Percentiles rank a stretch among this genome's conserved stretches.
phyloP scores from a whole-genome alignment of 371 early-diverging fungal species.

The Mucor sp. region DNA sequence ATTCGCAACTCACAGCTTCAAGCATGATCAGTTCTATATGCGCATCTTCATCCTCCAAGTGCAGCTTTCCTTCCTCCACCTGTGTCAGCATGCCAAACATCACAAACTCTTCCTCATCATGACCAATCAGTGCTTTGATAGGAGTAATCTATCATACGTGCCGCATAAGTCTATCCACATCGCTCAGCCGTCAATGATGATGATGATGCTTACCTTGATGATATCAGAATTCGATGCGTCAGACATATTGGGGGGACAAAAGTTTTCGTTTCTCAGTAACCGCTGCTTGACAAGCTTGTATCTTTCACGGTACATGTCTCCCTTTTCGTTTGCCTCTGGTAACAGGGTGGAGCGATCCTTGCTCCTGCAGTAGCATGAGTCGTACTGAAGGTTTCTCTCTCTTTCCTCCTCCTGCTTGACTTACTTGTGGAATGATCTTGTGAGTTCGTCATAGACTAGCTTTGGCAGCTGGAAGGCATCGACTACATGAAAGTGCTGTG shows the following conservation, averaged over 20 bases:
- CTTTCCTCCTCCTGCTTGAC: no score
- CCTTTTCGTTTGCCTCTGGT: conserved; percentile 65
- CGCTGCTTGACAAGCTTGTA: conserved; percentile 79
- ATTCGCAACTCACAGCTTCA: conserved; percentile 32
- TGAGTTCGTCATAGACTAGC: conserved; percentile 64
- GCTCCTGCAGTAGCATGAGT: conserved; percentile 19
- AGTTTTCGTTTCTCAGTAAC: conserved; percentile 79
- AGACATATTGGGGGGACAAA: conserved; percentile 55
- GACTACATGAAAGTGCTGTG: conserved; percentile 70
- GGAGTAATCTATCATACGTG: conserved; percentile 67
- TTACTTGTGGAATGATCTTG: conserved; percentile 63
- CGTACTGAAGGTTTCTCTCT: no score
- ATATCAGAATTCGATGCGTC: not conserved
- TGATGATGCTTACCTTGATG: conserved; percentile 35
- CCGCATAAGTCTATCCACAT: not conserved
- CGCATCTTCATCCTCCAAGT: conserved; percentile 85
- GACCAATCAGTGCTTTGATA: conserved; percentile 81
- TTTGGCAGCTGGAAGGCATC: conserved; percentile 76
- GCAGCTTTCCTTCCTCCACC: conserved; percentile 78
- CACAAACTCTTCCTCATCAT: conserved; percentile 69
- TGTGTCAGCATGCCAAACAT: conserved; percentile 90
- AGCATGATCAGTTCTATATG: conserved; percentile 71
- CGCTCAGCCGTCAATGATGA: not conserved
- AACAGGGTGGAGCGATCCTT: conserved; percentile 45
- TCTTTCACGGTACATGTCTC: conserved; percentile 72